Evolutionary conservation across 805 yeast genomes (phyloP).

Genomic region (Cyberlindnera subsufficiens): DNA sequence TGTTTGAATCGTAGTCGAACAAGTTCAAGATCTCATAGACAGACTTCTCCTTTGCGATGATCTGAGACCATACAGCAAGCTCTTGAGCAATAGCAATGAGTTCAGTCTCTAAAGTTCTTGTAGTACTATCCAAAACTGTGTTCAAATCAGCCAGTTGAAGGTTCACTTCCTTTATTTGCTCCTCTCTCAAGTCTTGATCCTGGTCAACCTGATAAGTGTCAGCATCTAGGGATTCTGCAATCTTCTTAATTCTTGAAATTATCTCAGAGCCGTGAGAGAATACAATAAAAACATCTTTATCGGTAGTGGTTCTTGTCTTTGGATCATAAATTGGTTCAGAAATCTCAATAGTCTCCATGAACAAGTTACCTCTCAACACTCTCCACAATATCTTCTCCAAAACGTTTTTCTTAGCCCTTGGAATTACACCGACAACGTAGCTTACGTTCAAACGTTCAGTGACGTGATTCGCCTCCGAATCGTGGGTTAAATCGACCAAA

Average conservation of each 20-base stretch:
- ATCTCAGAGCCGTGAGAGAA: conserved; percentile 87
- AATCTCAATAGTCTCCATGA: conserved; percentile 67
- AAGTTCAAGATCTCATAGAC: conserved; percentile 78
- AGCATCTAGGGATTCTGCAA: conserved; percentile 89
- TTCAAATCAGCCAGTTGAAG: conserved; percentile 53
- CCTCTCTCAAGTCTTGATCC: conserved; percentile 50
- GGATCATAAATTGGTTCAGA: conserved; percentile 66
- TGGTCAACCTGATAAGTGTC: conserved; percentile 56
- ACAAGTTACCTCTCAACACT: conserved; percentile 86
- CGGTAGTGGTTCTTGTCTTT: conserved; percentile 48
- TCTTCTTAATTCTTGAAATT: conserved; percentile 66
- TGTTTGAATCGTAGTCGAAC: conserved; percentile 73
- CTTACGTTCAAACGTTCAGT: conserved; percentile 39
- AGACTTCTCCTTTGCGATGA: conserved; percentile 74
- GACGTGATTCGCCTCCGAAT: conserved; percentile 14
- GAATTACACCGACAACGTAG: conserved; percentile 70
- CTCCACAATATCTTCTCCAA: conserved; percentile 90
- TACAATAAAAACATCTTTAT: conserved; percentile 79
- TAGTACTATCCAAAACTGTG: conserved; percentile 58
- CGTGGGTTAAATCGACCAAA: conserved; percentile 7
- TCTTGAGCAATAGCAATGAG: conserved; percentile 71
- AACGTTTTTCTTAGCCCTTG: conserved; percentile 59
- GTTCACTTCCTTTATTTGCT: conserved; percentile 58
- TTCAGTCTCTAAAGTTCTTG: conserved; percentile 69
- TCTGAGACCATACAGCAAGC: conserved; percentile 65